Percentiles rank a stretch among this genome's conserved stretches.
Conservation (phyloP, 2,329 filamentous ascomycete species). For the Epichloe brachyelytri region DNA sequence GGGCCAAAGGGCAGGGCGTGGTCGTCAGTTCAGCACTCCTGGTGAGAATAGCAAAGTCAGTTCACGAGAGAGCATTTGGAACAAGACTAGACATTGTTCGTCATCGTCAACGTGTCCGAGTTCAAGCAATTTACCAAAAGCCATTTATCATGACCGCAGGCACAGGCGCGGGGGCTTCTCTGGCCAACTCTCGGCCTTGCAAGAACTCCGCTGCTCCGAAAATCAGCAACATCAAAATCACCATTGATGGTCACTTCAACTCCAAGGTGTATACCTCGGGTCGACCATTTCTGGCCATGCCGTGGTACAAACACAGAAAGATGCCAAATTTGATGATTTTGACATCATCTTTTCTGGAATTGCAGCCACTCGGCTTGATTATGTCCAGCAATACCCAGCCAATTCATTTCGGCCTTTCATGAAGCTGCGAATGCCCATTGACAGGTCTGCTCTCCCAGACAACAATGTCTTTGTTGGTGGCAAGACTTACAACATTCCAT, state of each 20-base stretch:
- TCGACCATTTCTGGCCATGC: slow-evolving; percentile 37
- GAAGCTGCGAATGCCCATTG: slow-evolving; percentile 42
- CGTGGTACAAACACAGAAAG: slow-evolving; percentile 29
- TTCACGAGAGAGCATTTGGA: no score
- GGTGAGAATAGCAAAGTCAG: not conserved
- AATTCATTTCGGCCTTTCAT: slow-evolving; percentile 40
- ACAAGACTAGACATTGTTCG: not conserved
- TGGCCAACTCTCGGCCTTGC: not conserved
- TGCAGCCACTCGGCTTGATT: slow-evolving; percentile 37
- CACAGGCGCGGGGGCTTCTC: not conserved
- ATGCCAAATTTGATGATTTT: slow-evolving; percentile 36
- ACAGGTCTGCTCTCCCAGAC: slow-evolving; percentile 31
- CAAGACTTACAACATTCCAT: slow-evolving; percentile 37
- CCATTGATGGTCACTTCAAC: slow-evolving; percentile 39
- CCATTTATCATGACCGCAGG: slow-evolving; percentile 1
- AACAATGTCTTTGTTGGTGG: slow-evolving; percentile 35
- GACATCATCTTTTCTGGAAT: slow-evolving; percentile 41
- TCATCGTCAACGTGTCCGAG: not conserved
- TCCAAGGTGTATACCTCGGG: slow-evolving; percentile 44
- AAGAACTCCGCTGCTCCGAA: not conserved
- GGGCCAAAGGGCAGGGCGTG: not conserved
- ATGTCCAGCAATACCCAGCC: slow-evolving; percentile 33
- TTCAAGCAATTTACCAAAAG: not conserved
- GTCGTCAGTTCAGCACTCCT: not conserved
- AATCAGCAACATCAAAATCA: slow-evolving; percentile 27